These are phyloP conservation scores for Gastroboletus turbinatus DNA, from an alignment of 1,284 basidiomycete genomes.

Conservation along the genomic window DNA sequence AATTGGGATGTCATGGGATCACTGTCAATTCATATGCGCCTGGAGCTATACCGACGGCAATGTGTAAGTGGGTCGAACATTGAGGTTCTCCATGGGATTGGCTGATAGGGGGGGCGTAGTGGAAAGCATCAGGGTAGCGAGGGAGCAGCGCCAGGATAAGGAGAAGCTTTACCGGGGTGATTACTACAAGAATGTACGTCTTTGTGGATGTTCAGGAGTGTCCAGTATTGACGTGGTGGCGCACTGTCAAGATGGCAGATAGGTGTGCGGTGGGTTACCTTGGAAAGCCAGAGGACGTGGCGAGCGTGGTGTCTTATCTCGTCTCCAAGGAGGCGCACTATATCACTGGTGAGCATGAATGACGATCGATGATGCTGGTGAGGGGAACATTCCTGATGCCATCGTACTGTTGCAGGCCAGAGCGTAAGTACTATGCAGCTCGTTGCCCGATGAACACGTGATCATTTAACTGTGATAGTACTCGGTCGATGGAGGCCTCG, in stretches of 20 bases:
- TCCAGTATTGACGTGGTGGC: background rate
- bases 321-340: slow-evolving; percentile 14
- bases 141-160: background rate
- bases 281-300: slow-evolving; percentile 4
- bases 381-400: background rate
- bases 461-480: background rate
- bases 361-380: background rate
- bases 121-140: background rate
- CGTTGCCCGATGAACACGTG: background rate
- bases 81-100: background rate
- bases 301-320: slow-evolving; percentile 11
- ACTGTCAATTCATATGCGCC: slow-evolving; percentile 27
- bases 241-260: background rate
- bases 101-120: background rate
- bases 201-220: background rate
- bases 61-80: slow-evolving; percentile 13
- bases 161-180: background rate
- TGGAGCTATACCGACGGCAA: slow-evolving; percentile 17
- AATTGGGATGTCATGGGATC: slow-evolving; percentile 18
- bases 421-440: slow-evolving; percentile 5
- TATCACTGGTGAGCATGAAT: slow-evolving; percentile 7
- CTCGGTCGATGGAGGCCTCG: slow-evolving; percentile 8
- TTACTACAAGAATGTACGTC: slow-evolving; percentile 5
- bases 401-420: slow-evolving; percentile 4
- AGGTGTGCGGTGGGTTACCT: slow-evolving; percentile 4